Conservation (phyloP, 2,329 filamentous ascomycete species). For the Epichloe gansuensis region DNA sequence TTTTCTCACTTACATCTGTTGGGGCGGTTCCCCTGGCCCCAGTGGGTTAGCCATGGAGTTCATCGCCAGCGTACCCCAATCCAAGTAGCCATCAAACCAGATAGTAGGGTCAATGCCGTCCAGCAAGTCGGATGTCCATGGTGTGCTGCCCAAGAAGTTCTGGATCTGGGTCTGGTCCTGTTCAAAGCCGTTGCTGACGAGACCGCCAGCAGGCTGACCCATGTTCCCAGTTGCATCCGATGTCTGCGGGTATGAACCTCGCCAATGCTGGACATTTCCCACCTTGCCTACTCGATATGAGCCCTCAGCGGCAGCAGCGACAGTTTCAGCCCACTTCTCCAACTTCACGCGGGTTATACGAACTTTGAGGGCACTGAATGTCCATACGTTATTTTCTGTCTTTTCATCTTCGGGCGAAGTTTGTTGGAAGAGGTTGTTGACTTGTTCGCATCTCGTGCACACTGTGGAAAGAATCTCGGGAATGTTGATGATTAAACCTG, state of each 20-base stretch:
- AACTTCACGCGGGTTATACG: conserved; percentile 33
- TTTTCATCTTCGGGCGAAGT: conserved; percentile 18
- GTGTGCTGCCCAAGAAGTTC: conserved; percentile 15
- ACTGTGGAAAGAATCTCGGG: conserved; percentile 28
- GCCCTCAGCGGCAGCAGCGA: conserved; percentile 22
- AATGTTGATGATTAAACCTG: conserved; percentile 32
- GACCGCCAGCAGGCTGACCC: neutral
- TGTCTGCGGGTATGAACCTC: conserved; percentile 9
- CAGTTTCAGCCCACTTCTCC: conserved; percentile 33
- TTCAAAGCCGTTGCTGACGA: conserved; percentile 10
- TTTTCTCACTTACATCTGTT: neutral
- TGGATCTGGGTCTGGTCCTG: conserved; percentile 13
- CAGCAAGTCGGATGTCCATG: conserved; percentile 20
- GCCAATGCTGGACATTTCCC: conserved; percentile 5
- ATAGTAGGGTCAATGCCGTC: conserved; percentile 21
- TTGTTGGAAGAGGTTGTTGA: conserved; percentile 23
- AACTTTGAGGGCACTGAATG: conserved; percentile 33
- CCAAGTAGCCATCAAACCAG: conserved; percentile 24
- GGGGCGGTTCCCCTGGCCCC: conserved; percentile 7
- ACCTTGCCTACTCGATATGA: conserved; percentile 8
- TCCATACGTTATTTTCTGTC: conserved; percentile 34
- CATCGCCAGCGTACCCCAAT: conserved; percentile 22
- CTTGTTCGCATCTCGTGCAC: conserved; percentile 29
- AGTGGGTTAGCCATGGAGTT: conserved; percentile 15
- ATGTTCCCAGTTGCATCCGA: neutral